These are phyloP conservation scores for Fonsecaea nubica DNA, from an alignment of 2,329 filamentous ascomycete genomes.

Conservation along the genomic window DNA sequence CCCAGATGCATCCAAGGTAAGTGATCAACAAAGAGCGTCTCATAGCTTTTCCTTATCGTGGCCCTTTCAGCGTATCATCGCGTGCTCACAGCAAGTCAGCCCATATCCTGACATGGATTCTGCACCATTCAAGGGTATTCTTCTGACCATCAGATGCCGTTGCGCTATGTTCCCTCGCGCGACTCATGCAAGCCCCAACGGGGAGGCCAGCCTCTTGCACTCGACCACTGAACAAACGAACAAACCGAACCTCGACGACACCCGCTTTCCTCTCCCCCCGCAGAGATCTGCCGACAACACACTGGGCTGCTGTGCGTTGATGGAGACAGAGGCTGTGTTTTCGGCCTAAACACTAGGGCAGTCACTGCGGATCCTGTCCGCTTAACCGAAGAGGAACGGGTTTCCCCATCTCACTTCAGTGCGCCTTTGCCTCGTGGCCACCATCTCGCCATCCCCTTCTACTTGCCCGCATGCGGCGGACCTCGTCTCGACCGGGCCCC, in stretches of 20 bases:
- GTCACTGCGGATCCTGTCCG: conserved; percentile 16
- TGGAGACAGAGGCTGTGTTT: conserved; percentile 1
- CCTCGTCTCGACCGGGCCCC: conserved; percentile 9
- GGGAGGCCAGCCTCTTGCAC: conserved; percentile 1
- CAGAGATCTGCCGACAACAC: conserved; percentile 8
- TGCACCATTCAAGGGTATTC: conserved; percentile 13
- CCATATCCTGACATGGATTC: conserved; percentile 1
- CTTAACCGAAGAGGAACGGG: conserved; percentile 15
- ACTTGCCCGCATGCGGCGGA: conserved; percentile 2
- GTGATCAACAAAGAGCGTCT: neutral
- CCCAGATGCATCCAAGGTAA: neutral
- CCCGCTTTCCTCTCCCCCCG: conserved; percentile 3
- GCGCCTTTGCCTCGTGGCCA: conserved; percentile 13
- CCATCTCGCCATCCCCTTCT: neutral
- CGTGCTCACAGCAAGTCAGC: conserved; percentile 10
- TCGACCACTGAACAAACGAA: neutral
- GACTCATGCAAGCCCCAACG: neutral
- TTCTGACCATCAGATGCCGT: conserved; percentile 3
- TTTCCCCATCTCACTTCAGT: neutral
- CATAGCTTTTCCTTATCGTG: neutral
- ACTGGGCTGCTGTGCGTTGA: neutral
- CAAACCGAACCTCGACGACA: neutral
- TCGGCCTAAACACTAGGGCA: conserved; percentile 16
- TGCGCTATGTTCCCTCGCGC: neutral
- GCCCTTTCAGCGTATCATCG: conserved; percentile 15